Conservation (phyloP, 257 asterid genomes). For the Solanum tarijense region DNA sequence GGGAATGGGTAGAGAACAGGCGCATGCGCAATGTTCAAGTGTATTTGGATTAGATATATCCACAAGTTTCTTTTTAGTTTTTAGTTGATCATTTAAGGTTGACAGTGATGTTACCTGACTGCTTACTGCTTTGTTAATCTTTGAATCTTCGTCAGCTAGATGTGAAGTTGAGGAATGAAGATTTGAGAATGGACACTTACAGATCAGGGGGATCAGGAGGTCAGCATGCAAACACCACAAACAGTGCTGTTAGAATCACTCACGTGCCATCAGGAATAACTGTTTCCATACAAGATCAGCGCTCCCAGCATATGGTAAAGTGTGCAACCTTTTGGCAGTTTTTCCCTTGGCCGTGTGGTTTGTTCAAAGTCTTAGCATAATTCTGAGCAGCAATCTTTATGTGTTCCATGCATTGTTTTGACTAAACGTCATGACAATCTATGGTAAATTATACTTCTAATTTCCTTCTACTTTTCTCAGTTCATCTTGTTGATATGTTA, state of each 20-base stretch:
- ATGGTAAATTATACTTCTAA: not conserved
- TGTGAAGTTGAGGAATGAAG: slow-evolving; percentile 68
- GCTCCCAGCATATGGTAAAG: slow-evolving; percentile 86
- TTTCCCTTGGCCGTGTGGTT: not conserved
- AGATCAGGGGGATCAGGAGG: slow-evolving; percentile 98
- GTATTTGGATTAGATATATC: not conserved
- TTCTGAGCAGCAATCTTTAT: not conserved
- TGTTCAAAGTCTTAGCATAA: not conserved
- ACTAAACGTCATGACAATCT: not conserved
- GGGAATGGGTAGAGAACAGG: not conserved
- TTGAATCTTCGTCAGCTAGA: slow-evolving; percentile 56
- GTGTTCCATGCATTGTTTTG: not conserved
- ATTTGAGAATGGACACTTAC: slow-evolving; percentile 79
- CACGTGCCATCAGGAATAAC: slow-evolving; percentile 80
- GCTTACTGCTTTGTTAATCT: not conserved
- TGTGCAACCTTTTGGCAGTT: not conserved
- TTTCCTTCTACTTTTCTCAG: not conserved
- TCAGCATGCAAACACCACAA: slow-evolving; percentile 87
- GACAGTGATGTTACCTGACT: not conserved
- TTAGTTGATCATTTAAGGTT: not conserved
- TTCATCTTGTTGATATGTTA: not conserved
- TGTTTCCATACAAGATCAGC: slow-evolving; percentile 84
- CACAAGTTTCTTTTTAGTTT: not conserved
- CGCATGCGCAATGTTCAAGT: not conserved
- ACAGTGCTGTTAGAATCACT: slow-evolving; percentile 94